Base-by-base conservation (phyloP, 2,329 filamentous ascomycete species). In the Pseudocercospora musae region DNA sequence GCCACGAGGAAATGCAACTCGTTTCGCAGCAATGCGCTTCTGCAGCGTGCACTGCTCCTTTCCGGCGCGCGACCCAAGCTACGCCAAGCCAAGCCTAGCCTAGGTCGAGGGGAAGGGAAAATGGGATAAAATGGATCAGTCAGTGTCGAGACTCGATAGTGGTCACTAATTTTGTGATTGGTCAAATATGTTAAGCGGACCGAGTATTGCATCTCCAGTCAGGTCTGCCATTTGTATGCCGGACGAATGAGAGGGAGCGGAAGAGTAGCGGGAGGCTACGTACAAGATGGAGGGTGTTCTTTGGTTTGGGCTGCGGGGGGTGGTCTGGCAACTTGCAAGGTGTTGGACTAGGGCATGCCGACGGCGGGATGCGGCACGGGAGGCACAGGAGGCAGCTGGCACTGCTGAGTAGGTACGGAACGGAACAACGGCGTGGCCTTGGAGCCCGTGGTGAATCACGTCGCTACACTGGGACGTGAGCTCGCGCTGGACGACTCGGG, bases 311-410 rank as follows among this genome's bases (percentile, higher is more conserved):
- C 55, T 44, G 29, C 49, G 49, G 48, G 48, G 25, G 21, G 31
- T 42, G 29, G 46, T 44, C 15, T 50, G 53, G 37, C 11, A 33
- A 46, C 15, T 50, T 44, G 37, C 11, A 33, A 46, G 42, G 40
- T 49, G 55, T 53, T 46, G 42, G 20, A 21, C 56, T 4, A 40
- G 56, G 56, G 29, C 20, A 33, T 49, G 25, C 56, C 46, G 44
- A 33, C 42, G 33, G 50, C 50, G 58, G 58, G 11, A 48, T 25
- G 44, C 58, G 58, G 50, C 31, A 50, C 58, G 50, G 50, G 50
- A 56, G 58, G 52, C 29, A 49, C 58, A 55, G 27, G 33, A 44
- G 23, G 49, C 46, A 59, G 18, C 44, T n/a, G n/a, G n/a, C n/a
- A n/a, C n/a, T 49, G 56, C 18, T 37, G 56, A 58, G 56, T 58